Evolutionary conservation across 2,329 filamentous ascomycete species (phyloP).

Genomic region (Pseudocercospora musae): DNA sequence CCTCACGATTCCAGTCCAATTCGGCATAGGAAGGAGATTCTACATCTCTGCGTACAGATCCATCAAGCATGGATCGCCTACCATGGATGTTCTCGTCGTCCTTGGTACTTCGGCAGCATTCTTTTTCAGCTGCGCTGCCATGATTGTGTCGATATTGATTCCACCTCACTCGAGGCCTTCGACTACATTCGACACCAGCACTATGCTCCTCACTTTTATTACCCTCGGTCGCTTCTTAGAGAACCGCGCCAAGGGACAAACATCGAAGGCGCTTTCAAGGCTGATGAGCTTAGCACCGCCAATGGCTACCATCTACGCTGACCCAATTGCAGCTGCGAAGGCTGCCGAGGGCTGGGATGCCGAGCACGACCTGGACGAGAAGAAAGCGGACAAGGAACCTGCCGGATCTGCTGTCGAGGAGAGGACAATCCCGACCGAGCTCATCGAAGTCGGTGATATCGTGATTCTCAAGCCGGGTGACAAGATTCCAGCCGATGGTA

Average conservation of each 20-base stretch:
- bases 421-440: conserved; percentile 83
- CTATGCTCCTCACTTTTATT: conserved; percentile 97
- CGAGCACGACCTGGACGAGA: conserved; percentile 44
- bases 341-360: conserved; percentile 74
- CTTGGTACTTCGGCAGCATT: conserved; percentile 93
- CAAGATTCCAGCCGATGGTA: conserved; percentile 92
- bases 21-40: conserved; percentile 91
- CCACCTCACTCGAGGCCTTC: conserved; percentile 74
- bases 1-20: conserved; percentile 90
- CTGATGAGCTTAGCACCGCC: conserved; percentile 95
- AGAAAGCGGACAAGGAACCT: conserved; percentile 36
- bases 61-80: conserved; percentile 82
- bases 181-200: conserved; percentile 95
- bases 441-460: conserved; percentile 90
- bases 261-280: conserved; percentile 84
- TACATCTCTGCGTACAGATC: conserved; percentile 93
- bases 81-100: conserved; percentile 96
- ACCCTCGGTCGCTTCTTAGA: conserved; percentile 87
- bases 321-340: conserved; percentile 91
- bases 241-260: conserved; percentile 93
- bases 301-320: conserved; percentile 93
- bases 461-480: conserved; percentile 91
- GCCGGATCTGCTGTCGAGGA: conserved; percentile 70
- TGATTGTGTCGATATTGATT: conserved; percentile 75
- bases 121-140: conserved; percentile 87